Base-by-base conservation (phyloP, 106 monocot genomes). In the Allium sativum region DNA sequence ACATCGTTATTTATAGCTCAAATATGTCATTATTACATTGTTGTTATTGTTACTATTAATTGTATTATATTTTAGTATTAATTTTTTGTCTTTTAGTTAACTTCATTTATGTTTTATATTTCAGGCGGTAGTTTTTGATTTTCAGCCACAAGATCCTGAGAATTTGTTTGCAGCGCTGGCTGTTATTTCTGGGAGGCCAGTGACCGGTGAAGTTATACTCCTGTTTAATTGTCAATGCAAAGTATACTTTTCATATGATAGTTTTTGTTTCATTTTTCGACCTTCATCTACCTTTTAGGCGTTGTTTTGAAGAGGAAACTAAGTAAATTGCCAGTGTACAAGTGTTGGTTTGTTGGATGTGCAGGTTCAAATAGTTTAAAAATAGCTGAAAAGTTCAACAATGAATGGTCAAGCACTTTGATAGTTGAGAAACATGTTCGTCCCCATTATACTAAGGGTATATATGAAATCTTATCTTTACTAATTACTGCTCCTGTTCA, bases 71-170 rank as follows among this genome's bases (percentile, higher is more conserved):
- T 5, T 15, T 9, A 10, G 42, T 42, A 44, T 6, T 21, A n/a
- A 40, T 16, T 59, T n/a, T 59, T 15, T n/a, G n/a, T 11, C n/a
- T 0, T 8, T 61, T 19, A 61, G 43, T 44, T 6, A 59, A 10
- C 22, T 43, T 62, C 40, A 15, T 10, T 31, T 54, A 12, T 52
- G 67, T 16, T 58, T 69, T 6, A 17, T 48, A 18, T 45, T 72
- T 52, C 77, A 93, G 93, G 76, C 48, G 45, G 13, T 73, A 52
- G 85, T 85, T 47, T 93, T 71, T 65, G 93, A 93, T 82, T 93
- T 93, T 54, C 93, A 93, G 61, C 93, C 85, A 52, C 69, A 70
- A 73, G 71, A 93, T 78, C 88, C 93, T 12, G 93, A 93, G 58
- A 69, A 76, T 53, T 18, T 80, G 40, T 56, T 66, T 67, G 74